Evolutionary conservation across 139 green algal species (phyloP), one percentile per base, ranked within the genome.

Genomic region (Eudorina sp.): DNA sequence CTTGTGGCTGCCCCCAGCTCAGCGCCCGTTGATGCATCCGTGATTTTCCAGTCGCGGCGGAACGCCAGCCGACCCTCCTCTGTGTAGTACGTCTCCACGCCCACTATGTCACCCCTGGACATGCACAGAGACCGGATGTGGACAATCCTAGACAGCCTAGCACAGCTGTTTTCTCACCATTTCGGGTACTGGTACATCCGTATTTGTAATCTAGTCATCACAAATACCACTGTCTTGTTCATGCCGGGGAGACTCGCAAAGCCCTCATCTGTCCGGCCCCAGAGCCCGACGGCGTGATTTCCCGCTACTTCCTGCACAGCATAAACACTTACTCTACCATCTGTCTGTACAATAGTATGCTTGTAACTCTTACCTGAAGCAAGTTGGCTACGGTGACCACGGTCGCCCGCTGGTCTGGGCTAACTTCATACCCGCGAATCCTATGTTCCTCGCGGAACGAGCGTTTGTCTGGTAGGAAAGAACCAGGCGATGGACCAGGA

Each of bases 181-280:
- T 92, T 93, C 4, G 97, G 97, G 84, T 99, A 99, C 25, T 92
- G 41, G 73, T 96, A 82, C 93, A 99, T 98, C 69, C 97, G 90
- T 23, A 99, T 95, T 79, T 99, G 96, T 68, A 99, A 94, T 21
- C 97, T 89, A 0, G 96, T 98, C 88, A 97, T 96, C 5, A 98
- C 97, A 82, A 98, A 98, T 62, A 98, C 96, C 34, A 98, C 91
- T n/a, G n/a, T n/a, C 74, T 96, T 90, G 31, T 92, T 88, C 92
- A 97, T 95, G 36, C 89, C 84, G 2, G 96, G 96, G 78, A 97
- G 90, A 40, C 90, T 93, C 8, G 97, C 96, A 89, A 97, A 99
- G 8, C 96, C 97, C 23, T 94, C 92, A 19, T 96, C 93, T 27
- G 92, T 95, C 13, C 95, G 90, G 5, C 97, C 97, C 97, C 97